Conservation (phyloP, 2,329 filamentous ascomycete species). For the Microdochium bolleyi region DNA sequence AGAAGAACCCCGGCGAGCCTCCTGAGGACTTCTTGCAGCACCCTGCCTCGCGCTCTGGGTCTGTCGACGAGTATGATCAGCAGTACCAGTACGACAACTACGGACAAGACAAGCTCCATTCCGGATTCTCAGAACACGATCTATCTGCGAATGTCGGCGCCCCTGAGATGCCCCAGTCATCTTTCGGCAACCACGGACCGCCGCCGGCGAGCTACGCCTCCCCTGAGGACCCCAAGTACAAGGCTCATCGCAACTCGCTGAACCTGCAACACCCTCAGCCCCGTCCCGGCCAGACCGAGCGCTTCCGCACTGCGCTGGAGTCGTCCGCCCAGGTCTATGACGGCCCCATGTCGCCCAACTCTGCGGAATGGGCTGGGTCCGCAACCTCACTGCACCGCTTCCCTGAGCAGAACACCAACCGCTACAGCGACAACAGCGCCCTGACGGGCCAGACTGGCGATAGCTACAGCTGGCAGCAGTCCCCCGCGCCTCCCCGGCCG, state of each 20-base stretch:
- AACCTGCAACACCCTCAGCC: conserved; percentile 77
- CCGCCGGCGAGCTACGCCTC: conserved; percentile 46
- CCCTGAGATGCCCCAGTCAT: conserved; percentile 7
- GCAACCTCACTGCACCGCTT: conserved; percentile 49
- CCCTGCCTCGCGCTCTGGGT: conserved; percentile 66
- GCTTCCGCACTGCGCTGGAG: conserved; percentile 67
- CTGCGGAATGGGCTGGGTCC: conserved; percentile 55
- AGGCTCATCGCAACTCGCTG: conserved; percentile 71
- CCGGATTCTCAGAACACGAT: conserved; percentile 47
- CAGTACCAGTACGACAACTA: conserved; percentile 48
- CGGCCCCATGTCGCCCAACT: conserved; percentile 49
- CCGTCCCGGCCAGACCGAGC: conserved; percentile 62
- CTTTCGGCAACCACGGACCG: conserved; percentile 21
- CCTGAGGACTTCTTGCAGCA: conserved; percentile 52
- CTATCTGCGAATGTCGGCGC: conserved; percentile 21
- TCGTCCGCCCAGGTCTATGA: conserved; percentile 63
- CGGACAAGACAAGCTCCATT: conserved; percentile 52
- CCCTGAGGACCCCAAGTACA: conserved; percentile 68
- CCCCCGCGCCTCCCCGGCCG: conserved; percentile 45
- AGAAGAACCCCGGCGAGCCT: conserved; percentile 42
- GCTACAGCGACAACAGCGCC: conserved; percentile 40
- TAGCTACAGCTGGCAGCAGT: conserved; percentile 32
- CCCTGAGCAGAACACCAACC: conserved; percentile 32
- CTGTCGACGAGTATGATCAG: conserved; percentile 59
- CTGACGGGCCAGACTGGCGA: conserved; percentile 25